These are phyloP conservation scores for Hericium coralloides DNA, from an alignment of 768 basidiomycete species.

Conservation along the genomic window DNA sequence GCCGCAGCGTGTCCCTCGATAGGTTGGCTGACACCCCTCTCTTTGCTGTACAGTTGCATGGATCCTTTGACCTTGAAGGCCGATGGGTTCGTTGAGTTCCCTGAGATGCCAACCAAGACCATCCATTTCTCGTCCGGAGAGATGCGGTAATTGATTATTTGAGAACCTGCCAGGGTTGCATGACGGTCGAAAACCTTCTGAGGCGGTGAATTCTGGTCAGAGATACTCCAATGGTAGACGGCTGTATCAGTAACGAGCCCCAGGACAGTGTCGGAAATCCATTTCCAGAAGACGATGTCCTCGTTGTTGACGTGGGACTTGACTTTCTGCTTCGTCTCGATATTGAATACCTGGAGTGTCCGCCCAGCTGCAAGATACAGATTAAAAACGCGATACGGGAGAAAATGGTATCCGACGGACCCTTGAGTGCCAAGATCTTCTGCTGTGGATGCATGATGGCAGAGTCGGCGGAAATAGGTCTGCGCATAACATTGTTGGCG, in stretches of 20 bases:
- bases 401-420: constrained; percentile 30
- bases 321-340: constrained; percentile 96
- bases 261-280: constrained; percentile 86
- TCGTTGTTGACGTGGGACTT: constrained; percentile 91
- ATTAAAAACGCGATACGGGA: too few species aligned
- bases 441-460: constrained; percentile 97
- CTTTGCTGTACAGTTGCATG: constrained; percentile 94
- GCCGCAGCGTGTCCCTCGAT: constrained; percentile 98
- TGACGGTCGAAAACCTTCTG: constrained; percentile 97
- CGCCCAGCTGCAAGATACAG: constrained; percentile 55
- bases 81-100: constrained; percentile 84
- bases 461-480: constrained; percentile 96
- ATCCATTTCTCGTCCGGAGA: constrained; percentile 96
- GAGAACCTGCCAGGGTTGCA: constrained; percentile 84
- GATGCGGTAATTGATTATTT: constrained; percentile 97
- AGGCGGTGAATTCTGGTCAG: constrained; percentile 65
- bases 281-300: constrained; percentile 98
- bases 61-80: constrained; percentile 98
- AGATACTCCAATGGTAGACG: constrained; percentile 86
- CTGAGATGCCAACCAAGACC: constrained; percentile 90
- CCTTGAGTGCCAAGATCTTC: constrained; percentile 95
- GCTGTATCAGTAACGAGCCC: constrained; percentile 93
- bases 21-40: constrained; percentile 90
- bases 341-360: constrained; percentile 96
- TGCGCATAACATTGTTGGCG: constrained; percentile 92